Conservation (phyloP, 1,139 yeast species). For the Candida tropicalis region DNA sequence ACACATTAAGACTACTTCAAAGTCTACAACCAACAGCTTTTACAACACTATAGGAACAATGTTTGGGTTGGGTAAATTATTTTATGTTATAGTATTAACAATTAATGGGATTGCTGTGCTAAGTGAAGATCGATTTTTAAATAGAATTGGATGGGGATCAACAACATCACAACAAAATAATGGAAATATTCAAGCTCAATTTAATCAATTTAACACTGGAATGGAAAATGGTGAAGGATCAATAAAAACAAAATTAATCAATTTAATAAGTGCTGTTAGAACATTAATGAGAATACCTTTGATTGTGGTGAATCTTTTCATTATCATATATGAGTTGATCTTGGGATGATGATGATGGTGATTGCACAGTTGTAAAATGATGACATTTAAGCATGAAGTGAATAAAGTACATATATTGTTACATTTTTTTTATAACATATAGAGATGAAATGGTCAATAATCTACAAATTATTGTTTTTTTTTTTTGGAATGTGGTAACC, state of each 20-base stretch:
- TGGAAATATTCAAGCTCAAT: slow-evolving; percentile 23
- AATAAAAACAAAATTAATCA: slow-evolving; percentile 40
- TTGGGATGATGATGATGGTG: slow-evolving; percentile 31
- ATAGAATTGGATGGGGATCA: slow-evolving; percentile 49
- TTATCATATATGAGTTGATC: slow-evolving; percentile 45
- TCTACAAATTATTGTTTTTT: background rate
- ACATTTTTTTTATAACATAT: too few species aligned
- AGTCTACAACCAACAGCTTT: background rate
- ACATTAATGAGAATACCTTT: slow-evolving; percentile 51
- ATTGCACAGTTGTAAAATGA: background rate
- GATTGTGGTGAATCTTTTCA: slow-evolving; percentile 40
- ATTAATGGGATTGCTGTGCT: slow-evolving; percentile 50
- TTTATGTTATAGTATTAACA: slow-evolving; percentile 42
- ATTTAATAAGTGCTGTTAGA: slow-evolving; percentile 47
- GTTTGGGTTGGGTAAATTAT: slow-evolving; percentile 50
- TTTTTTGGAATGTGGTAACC: background rate
- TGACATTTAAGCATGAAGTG: too few species aligned
- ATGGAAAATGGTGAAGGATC: slow-evolving; percentile 30
- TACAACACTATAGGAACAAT: slow-evolving; percentile 18
- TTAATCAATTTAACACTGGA: slow-evolving; percentile 29
- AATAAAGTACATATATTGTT: too few species aligned
- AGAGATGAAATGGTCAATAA: background rate
- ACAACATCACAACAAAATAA: slow-evolving; percentile 18
- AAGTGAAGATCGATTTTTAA: slow-evolving; percentile 50
- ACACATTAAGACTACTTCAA: background rate